phyloP scores from a whole-genome alignment of 768 basidiomycete genomes.

The Tulasnella sp. region DNA sequence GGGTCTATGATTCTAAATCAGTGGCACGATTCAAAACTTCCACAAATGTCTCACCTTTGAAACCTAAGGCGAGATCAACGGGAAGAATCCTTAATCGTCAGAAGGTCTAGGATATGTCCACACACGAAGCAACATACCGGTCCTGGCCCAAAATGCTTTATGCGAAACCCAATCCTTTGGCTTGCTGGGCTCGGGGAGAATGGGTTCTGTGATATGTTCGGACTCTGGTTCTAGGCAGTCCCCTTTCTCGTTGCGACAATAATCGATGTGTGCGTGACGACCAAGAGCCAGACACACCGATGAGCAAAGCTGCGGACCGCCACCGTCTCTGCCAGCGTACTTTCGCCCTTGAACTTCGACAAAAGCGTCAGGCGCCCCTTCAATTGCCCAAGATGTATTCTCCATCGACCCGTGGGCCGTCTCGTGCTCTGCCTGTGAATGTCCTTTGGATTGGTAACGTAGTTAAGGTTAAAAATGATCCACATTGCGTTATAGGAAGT shows the following conservation, averaged over 20 bases:
- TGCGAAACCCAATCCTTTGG: conserved; percentile 49
- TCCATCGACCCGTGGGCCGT: conserved; percentile 58
- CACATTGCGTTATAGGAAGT: neutral
- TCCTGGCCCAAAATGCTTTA: conserved; percentile 39
- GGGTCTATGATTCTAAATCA: conserved; percentile 34
- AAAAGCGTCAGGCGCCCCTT: conserved; percentile 39
- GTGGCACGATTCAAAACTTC: no score
- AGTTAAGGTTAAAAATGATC: neutral
- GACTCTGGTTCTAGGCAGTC: conserved; percentile 37
- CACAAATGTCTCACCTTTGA: no score
- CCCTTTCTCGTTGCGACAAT: conserved; percentile 36
- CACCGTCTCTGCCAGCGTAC: conserved; percentile 24
- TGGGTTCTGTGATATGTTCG: conserved; percentile 36
- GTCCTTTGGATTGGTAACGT: conserved; percentile 29
- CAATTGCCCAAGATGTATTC: conserved; percentile 44
- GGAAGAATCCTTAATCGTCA: no score
- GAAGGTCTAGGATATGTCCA: no score
- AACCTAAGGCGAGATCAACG: no score
- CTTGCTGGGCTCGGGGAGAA: conserved; percentile 38
- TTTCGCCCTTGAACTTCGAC: conserved; percentile 47
- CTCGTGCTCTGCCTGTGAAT: conserved; percentile 50
- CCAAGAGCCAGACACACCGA: conserved; percentile 4
- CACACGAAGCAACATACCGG: no score
- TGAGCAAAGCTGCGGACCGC: conserved; percentile 11
- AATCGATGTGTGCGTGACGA: conserved; percentile 49